Conservation (phyloP, 2,329 filamentous ascomycete species). For the Fusarium circinatum region DNA sequence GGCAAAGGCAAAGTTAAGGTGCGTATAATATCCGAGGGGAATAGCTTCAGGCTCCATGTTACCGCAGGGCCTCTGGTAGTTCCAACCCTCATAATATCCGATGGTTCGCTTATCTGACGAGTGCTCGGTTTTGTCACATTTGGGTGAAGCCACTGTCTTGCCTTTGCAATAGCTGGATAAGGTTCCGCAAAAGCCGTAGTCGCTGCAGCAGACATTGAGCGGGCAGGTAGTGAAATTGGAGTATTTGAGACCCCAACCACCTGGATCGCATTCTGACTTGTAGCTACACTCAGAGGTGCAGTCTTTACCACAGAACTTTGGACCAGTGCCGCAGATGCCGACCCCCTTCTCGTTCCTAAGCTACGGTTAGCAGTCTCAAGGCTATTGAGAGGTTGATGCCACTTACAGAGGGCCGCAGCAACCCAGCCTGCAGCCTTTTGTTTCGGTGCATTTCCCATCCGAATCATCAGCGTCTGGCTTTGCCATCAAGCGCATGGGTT, state of each 20-base stretch:
- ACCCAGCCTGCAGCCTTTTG: not conserved
- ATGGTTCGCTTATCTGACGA: conserved; percentile 20
- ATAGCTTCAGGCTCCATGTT: conserved; percentile 42
- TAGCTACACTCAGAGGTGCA: conserved; percentile 39
- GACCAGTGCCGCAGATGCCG: not conserved
- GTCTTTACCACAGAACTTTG: not conserved
- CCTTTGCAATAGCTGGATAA: not conserved
- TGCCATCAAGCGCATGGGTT: too few relatives aligned
- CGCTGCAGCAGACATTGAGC: conserved; percentile 51
- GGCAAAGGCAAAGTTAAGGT: conserved; percentile 51
- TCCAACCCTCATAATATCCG: conserved; percentile 48
- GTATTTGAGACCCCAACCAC: conserved; percentile 41
- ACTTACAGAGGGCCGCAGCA: not conserved
- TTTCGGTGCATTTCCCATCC: not conserved
- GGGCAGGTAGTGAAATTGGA: conserved; percentile 40
- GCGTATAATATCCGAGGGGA: conserved; percentile 40
- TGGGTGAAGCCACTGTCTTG: not conserved
- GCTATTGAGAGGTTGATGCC: not conserved
- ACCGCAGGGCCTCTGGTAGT: conserved; percentile 29
- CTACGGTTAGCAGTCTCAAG: too few relatives aligned
- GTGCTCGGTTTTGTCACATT: not conserved
- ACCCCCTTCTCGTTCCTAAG: accelerated
- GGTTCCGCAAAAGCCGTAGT: conserved; percentile 50
- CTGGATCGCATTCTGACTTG: conserved; percentile 46
- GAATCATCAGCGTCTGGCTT: not conserved